phyloP scores from a whole-genome alignment of 768 basidiomycete genomes.

The Agaricus subrufescens region DNA sequence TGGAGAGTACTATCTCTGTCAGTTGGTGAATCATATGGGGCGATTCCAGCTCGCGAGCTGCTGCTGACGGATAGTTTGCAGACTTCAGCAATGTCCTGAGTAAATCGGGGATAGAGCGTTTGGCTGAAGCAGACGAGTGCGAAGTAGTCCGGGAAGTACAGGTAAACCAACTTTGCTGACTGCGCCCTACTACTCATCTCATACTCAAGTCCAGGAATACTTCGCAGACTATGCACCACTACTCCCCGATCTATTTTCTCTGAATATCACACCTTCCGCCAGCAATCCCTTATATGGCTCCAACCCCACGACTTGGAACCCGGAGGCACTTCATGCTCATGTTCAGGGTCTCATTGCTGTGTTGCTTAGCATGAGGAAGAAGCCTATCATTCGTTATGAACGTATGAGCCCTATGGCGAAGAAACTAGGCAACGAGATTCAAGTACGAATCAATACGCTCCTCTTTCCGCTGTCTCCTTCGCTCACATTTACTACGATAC shows the following conservation, averaged over 20 bases:
- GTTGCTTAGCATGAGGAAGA: constrained; percentile 92
- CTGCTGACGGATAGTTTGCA: constrained; percentile 25
- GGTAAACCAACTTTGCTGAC: constrained; percentile 38
- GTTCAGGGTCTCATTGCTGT: constrained; percentile 82
- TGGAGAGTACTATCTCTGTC: constrained; percentile 98
- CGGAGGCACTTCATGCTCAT: constrained; percentile 67
- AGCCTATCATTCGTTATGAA: constrained; percentile 91
- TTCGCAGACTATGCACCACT: constrained; percentile 95
- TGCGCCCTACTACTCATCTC: background rate
- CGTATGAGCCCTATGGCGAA: constrained; percentile 90
- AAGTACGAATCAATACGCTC: constrained; percentile 39
- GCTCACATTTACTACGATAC: background rate
- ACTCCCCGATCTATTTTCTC: constrained; percentile 79
- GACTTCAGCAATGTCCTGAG: constrained; percentile 95
- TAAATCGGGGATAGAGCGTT: constrained; percentile 85
- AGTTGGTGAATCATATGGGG: constrained; percentile 66
- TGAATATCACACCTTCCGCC: constrained; percentile 68
- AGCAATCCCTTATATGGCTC: constrained; percentile 67
- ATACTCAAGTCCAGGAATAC: constrained; percentile 66
- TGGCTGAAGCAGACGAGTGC: constrained; percentile 92
- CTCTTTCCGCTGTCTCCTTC: background rate
- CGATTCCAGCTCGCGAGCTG: constrained; percentile 14
- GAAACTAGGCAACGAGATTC: constrained; percentile 82
- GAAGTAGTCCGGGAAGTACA: constrained; percentile 97
- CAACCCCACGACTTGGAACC: constrained; percentile 69